Evolutionary conservation across 164 flowering plant species (phyloP), one percentile per base, ranked within the genome.

Genomic region (Houttuynia cordata): DNA sequence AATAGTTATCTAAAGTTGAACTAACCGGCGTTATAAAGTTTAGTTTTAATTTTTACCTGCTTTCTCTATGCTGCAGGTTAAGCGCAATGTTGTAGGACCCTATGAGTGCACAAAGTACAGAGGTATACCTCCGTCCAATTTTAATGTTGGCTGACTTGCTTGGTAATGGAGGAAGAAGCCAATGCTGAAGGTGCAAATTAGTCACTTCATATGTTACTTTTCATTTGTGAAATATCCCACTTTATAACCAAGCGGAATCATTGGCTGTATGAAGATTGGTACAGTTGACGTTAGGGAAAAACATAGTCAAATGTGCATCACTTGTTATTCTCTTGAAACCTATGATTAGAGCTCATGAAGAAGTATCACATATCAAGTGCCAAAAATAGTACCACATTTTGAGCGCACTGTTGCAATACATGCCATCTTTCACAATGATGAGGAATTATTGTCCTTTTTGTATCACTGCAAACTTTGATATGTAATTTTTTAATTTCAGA

Each of bases 91-190:
- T 54, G 19, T 15, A 54, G 57, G 57, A 54, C 57, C 57, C 15
- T 54, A 23, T 54, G 57, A 54, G 4, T 54, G 57, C 57, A 54
- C 57, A 54, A 54, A 54, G 57, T 14, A 23, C 57, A 54, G 24
- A 13, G 30, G 7, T 54, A 17, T 3, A 4, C 57, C 57, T 30
- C 15, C 57, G 23, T 23, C 57, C 14, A 54, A 45, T 45, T 45
- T 14, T 1, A 45, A 12, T 2, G 49, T 30, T 21, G 57, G 21
- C 34, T 54, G 55, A 52, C 22, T 52, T 24, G 49, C 7, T 9
- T 54, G 57, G 10, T 23, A n/a, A 25, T 45, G 17, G 57, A 54
- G 37, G 18, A 54, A 54, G 4, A 13, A 23, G 49, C 57, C 57
- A 54, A 0, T 54, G 57, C 49, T 45, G 49, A 3, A 4, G 49